Base-by-base conservation (phyloP, 1,284 basidiomycete species). In the Ustilago sp. region DNA sequence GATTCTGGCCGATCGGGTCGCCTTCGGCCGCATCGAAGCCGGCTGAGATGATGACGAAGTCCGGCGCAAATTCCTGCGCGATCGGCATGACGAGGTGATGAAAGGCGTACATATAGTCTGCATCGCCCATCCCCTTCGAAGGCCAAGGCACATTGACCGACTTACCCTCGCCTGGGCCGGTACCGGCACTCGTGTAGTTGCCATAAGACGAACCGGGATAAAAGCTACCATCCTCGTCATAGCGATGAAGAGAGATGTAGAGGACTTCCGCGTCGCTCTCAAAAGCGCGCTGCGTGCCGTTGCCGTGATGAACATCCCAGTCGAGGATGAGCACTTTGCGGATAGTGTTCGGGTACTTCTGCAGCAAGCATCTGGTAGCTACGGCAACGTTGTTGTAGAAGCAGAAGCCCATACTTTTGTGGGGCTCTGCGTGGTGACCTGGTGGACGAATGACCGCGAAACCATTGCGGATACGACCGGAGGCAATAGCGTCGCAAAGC, bases 291-390 rank as follows among this genome's bases (percentile, higher is more conserved):
- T 99, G 97, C 0, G 96, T 99, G 5, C 97, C 97, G 84, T 99
- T 99, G 0, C 96, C 96, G 86, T 99, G 96, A 86, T 99, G 96
- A 0, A 99, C 94, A 86, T 99, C 96, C 96, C 97, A 99, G 85
- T 99, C 96, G 15, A 99, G 88, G 81, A 99, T 98, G 79, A 99
- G 85, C 15, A 99, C 91, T 82, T 90, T 93, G 84, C 82, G 68
- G 59, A 87, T 85, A 28, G 50, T 63, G 2, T 90, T 84, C 0
- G 92, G 92, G 93, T 95, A 86, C 90, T 91, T 52, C 13, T 83
- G 73, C 36, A 82, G 79, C 0, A 88, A 67, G 67, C 72, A 84
- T 23, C 80, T 82, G 0, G 93, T 90, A 1, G 95, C 95, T 7
- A 99, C 93, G 1, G 96, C 93, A 23, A 97, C 95, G 81, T 99